Conservation (phyloP, 2,329 filamentous ascomycete species). For the Neonectria faginata region DNA sequence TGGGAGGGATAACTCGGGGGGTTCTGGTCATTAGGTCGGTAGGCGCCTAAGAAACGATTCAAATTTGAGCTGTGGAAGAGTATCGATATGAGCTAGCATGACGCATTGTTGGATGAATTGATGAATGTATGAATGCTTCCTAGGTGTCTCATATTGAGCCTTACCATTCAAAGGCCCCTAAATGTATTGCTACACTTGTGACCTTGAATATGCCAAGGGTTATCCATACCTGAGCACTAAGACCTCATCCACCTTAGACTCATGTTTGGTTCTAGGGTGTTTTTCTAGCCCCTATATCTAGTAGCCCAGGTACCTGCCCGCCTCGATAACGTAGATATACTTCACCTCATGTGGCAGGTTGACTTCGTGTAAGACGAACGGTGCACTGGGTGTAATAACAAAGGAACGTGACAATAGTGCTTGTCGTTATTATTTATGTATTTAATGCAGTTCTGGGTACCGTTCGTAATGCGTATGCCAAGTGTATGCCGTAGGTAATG, state of each 20-base stretch:
- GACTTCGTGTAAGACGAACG: neutral
- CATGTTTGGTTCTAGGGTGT: neutral
- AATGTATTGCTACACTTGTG: neutral
- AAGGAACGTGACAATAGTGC: neutral
- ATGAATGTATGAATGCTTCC: conserved; percentile 38
- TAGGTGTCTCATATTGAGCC: neutral
- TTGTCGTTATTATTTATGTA: neutral
- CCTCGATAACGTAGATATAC: neutral
- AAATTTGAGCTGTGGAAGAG: conserved; percentile 11
- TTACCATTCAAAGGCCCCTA: neutral
- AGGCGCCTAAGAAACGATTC: conserved; percentile 8
- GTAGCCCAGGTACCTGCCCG: too few relatives aligned
- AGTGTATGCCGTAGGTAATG: neutral
- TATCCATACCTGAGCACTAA: too few relatives aligned
- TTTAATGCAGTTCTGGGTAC: neutral
- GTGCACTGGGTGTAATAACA: neutral
- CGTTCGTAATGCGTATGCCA: neutral
- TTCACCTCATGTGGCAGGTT: neutral
- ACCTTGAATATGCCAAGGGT: neutral
- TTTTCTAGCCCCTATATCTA: too few relatives aligned
- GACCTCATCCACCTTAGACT: neutral
- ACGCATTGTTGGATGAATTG: conserved; percentile 26
- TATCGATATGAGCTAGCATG: neutral
- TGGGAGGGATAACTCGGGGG: neutral
- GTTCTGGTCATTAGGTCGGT: conserved; percentile 9